Base-by-base conservation (phyloP, 768 basidiomycete genomes). In the Hypsizygus marmoreus region DNA sequence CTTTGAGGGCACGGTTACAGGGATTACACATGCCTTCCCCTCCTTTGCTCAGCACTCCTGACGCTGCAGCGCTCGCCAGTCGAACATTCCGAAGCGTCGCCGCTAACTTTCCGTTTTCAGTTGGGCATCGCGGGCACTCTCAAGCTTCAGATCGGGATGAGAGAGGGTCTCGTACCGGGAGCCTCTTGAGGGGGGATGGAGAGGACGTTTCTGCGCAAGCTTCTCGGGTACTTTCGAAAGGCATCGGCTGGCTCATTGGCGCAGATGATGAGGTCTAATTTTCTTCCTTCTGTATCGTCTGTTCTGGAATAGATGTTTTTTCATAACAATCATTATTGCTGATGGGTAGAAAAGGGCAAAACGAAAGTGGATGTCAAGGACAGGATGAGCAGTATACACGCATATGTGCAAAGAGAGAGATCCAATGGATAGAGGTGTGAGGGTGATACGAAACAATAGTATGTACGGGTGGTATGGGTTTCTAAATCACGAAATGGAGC, bases 191-290 rank as follows among this genome's bases (percentile, higher is more conserved):
- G 47, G 67, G 66, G 49, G 77, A 77, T 40, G 70, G 70, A 29
- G 81, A 78, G 13, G 86, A 87, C 42, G 82, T 88, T 31, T 81
- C 84, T 14, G 64, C 78, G n/a, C 84, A 86, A 56, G 91, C 91
- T 2, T 81, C 82, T 38, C 77, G 85, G 24, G 91, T 83, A 3
- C 65, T 98, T 31, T 88, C 91, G 28, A 86, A 87, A 58, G 95
- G 95, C 6, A 91, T 98, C 41, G 95, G 95, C 22, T 98, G 95
- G 95, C 73, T 98, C 22, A 84, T 98, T 46, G 95, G 95, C 31
- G 88, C 84, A 10, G 93, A 94, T 49, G 86, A 83, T 37, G 62
- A 69, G 54, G 53, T 54, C 51, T 61, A 60, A 62, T 13, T 23
- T 13, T n/a, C 16, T 25, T 31, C 11, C 14, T 34, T 34, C 32